These are phyloP conservation scores for Penicillium chermesinum DNA, from an alignment of 495 filamentous ascomycete species.

Conservation along the genomic window DNA sequence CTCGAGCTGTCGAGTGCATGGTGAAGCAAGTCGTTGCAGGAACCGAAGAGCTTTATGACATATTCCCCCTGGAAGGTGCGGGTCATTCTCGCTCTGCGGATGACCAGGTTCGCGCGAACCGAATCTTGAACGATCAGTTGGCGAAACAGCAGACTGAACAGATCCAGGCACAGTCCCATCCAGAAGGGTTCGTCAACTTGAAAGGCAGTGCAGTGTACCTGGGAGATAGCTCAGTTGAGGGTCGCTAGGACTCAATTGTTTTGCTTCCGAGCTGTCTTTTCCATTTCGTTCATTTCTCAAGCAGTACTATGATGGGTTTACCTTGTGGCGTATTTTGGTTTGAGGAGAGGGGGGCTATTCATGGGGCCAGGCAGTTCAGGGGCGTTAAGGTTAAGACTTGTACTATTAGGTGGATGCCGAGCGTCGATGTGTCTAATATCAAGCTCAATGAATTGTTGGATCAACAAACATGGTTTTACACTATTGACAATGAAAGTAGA, in stretches of 20 bases:
- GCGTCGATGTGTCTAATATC: conserved; percentile 1
- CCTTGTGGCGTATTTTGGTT: background rate
- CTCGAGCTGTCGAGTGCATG: conserved; percentile 44
- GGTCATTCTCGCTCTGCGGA: conserved; percentile 37
- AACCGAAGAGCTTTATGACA: conserved; percentile 47
- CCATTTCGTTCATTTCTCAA: background rate
- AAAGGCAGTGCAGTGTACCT: conserved; percentile 39
- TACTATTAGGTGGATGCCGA: too few species aligned
- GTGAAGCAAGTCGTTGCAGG: conserved; percentile 42
- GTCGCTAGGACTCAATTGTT: background rate
- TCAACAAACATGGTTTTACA: too few species aligned
- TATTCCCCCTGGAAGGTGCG: conserved; percentile 39
- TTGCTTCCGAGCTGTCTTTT: background rate
- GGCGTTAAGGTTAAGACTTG: background rate
- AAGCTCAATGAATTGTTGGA: background rate
- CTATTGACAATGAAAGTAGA: too few species aligned
- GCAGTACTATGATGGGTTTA: background rate
- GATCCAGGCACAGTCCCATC: conserved; percentile 33
- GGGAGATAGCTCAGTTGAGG: conserved; percentile 31
- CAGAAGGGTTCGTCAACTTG: conserved; percentile 27
- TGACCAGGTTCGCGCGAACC: conserved; percentile 22
- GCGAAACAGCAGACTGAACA: conserved; percentile 20
- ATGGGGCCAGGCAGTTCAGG: background rate
- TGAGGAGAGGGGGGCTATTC: background rate
- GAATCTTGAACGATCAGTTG: conserved; percentile 23